Conservation (phyloP, 176 grass and related monocot genomes). For the Musa itinerans region DNA sequence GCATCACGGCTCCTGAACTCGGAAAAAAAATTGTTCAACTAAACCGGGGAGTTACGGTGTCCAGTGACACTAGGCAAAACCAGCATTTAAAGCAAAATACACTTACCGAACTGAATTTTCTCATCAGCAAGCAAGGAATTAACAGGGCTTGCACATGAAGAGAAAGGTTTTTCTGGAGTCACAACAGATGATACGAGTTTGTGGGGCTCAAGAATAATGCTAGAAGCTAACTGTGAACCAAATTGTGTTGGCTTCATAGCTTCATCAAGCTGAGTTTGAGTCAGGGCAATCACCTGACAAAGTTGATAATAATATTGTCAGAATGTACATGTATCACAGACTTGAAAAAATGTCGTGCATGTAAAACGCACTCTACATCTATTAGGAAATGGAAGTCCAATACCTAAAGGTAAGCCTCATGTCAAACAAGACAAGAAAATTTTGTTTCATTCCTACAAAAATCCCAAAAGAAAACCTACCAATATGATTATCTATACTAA, state of each 20-base stretch:
- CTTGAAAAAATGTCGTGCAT: not conserved
- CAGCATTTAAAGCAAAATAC: slow-evolving; percentile 9
- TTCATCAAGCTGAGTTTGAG: slow-evolving; percentile 98
- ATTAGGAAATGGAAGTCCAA: too few species aligned
- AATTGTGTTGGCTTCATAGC: slow-evolving; percentile 80
- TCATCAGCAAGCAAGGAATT: slow-evolving; percentile 78
- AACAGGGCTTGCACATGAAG: slow-evolving; percentile 35
- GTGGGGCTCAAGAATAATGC: slow-evolving; percentile 51
- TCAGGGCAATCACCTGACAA: slow-evolving; percentile 79
- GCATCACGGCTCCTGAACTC: slow-evolving; percentile 72
- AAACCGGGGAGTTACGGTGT: not conserved
- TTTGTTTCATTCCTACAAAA: too few species aligned
- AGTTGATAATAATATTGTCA: slow-evolving; percentile 4
- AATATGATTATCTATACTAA: too few species aligned
- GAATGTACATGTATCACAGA: not conserved
- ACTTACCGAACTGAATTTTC: slow-evolving; percentile 98
- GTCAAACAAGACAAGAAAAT: too few species aligned
- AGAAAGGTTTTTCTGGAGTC: slow-evolving; percentile 19
- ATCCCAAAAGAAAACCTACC: too few species aligned
- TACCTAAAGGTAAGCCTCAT: too few species aligned
- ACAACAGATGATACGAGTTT: slow-evolving; percentile 32
- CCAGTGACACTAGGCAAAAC: slow-evolving; percentile 1
- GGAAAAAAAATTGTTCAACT: slow-evolving; percentile 14
- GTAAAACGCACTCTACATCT: too few species aligned
- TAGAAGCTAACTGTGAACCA: slow-evolving; percentile 45